Base-by-base conservation (phyloP, 108 stramenopile genomes). In the Nannochloropsis gaditana region DNA sequence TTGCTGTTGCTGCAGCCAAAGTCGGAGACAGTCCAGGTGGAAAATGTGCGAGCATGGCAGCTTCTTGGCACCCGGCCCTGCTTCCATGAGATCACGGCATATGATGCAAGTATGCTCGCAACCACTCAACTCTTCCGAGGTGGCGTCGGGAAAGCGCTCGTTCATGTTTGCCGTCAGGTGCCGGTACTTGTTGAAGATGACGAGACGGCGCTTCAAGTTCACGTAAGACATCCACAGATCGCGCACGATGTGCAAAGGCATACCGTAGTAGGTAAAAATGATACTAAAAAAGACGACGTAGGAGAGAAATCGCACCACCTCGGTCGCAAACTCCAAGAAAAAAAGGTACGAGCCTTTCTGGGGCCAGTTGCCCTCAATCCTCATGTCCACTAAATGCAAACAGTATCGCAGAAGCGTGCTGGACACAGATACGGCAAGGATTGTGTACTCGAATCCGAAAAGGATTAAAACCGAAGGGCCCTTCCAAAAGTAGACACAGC, bases 1-100 rank as follows among this genome's bases (percentile, higher is more conserved):
- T 87, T 97, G 98, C 87, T 97, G 98, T 90, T 97, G 97, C 59
- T 96, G 95, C 84, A 99, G 90, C 98, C 98, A 99, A 82, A 96
- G 94, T 42, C 97, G 92, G n/a, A 97, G 89, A 90, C 96, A 98
- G 45, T 92, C 84, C 9, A n/a, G 44, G 84, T 95, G 95, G 82
- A 95, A 98, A 21, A 95, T 91, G 90, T 99, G 98, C 11, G 94
- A 94, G 84, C 98, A 99, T 5, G 97, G 96, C 42, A 99, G 85
- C 86, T 93, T 93, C 81, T 96, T 97, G 45, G 59, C 59, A n/a
- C 59, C 59, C 15, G 59, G 59, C 8, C 94, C 97, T 10, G 50
- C 85, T n/a, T 44, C 45, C 98, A 99, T 99, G 82, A 90, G 90
- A 87, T 99, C 98, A 9, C 98, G 96, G 92, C 98, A 99, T 88